These are phyloP conservation scores for Anthracocystis walkeri DNA, from an alignment of 1,284 basidiomycete genomes.

Conservation along the genomic window DNA sequence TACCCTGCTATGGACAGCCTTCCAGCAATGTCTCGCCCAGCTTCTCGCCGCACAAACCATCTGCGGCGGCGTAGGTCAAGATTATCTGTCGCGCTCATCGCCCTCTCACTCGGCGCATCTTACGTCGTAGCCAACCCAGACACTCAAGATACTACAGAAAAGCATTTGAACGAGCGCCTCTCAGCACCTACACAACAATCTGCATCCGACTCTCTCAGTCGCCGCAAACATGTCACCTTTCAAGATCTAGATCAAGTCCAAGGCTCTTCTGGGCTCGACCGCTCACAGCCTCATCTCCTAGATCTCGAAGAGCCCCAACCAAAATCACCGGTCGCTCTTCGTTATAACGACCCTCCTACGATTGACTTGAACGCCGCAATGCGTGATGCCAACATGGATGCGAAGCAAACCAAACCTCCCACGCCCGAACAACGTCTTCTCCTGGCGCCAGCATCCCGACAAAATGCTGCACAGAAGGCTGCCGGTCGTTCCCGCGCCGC, in stretches of 20 bases:
- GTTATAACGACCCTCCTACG: background rate
- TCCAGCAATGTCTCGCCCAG: background rate
- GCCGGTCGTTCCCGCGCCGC: background rate
- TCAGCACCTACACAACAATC: background rate
- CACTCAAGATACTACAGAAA: background rate
- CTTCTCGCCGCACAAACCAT: background rate
- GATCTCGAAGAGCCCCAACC: background rate
- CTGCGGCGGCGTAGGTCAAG: background rate
- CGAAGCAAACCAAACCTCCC: background rate
- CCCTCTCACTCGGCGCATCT: slow-evolving; percentile 10
- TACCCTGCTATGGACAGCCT: too few relatives aligned
- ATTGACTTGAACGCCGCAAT: background rate
- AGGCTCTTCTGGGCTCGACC: slow-evolving; percentile 6
- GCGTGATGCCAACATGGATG: slow-evolving; percentile 2
- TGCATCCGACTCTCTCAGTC: slow-evolving; percentile 21
- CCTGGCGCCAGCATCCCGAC: background rate
- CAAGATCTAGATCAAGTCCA: slow-evolving; percentile 28
- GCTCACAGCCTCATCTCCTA: background rate
- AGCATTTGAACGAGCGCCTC: background rate
- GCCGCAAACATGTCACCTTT: slow-evolving; percentile 39
- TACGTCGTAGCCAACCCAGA: background rate
- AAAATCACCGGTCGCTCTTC: slow-evolving; percentile 5
- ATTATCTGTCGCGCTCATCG: background rate
- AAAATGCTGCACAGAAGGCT: slow-evolving; percentile 3
- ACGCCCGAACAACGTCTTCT: slow-evolving; percentile 4